Percentiles rank a stretch among this genome's conserved stretches.
Conservation (phyloP, 140 eudicot genomes). For the Cichorium intybus region DNA sequence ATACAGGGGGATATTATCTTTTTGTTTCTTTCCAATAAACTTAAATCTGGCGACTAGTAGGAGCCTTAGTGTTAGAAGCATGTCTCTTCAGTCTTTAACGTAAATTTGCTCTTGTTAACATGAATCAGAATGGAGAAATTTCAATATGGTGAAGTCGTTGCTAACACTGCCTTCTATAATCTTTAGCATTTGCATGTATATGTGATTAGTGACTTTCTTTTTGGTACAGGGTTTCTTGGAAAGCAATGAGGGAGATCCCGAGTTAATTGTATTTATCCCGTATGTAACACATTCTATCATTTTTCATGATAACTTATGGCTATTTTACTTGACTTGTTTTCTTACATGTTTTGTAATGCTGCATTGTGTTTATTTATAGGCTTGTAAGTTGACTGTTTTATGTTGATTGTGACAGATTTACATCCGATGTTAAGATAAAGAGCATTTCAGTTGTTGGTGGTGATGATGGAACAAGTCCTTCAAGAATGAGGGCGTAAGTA, state of each 20-base stretch:
- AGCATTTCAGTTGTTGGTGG: slow-evolving; percentile 96
- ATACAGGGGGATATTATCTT: not conserved
- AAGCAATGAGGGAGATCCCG: slow-evolving; percentile 98
- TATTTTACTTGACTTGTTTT: slow-evolving; percentile 3
- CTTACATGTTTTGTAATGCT: not conserved
- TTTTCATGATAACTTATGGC: not conserved
- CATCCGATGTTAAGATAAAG: slow-evolving; percentile 96
- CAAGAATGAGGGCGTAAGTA: slow-evolving; percentile 98
- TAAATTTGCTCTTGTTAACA: not conserved
- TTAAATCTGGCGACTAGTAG: not conserved
- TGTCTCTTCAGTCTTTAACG: not conserved
- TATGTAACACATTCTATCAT: slow-evolving; percentile 37
- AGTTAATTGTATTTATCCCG: slow-evolving; percentile 91
- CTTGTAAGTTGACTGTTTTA: slow-evolving; percentile 4
- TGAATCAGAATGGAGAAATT: not conserved
- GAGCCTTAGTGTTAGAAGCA: not conserved
- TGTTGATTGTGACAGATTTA: slow-evolving; percentile 53
- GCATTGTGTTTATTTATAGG: slow-evolving; percentile 2
- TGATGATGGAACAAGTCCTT: slow-evolving; percentile 96
- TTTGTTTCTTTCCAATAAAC: not conserved
- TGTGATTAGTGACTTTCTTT: slow-evolving; percentile 18
- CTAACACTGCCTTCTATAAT: slow-evolving; percentile 2
- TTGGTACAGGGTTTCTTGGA: slow-evolving; percentile 73
- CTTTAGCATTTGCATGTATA: not conserved
- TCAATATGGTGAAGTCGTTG: not conserved